Evolutionary conservation across 208 protist species (phyloP).

Genomic region (Leishmania amazonensis): DNA sequence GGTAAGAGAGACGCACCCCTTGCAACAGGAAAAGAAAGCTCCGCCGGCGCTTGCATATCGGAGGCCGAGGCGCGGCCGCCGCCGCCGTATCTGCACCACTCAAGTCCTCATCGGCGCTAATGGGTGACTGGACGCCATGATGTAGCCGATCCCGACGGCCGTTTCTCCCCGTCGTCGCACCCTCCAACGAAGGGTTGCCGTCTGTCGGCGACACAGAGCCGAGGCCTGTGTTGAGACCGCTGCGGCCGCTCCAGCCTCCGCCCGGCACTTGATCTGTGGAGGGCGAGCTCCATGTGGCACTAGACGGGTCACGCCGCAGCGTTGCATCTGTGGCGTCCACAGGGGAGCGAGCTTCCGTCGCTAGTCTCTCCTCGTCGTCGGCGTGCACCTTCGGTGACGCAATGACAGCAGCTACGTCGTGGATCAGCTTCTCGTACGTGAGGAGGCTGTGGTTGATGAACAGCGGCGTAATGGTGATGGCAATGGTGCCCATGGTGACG

Average conservation of each 20-base stretch:
- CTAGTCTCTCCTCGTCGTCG: not conserved
- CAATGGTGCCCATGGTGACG: conserved; percentile 73
- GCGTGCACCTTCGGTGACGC: conserved; percentile 21
- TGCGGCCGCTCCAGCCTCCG: conserved; percentile 1
- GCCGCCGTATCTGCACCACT: not conserved
- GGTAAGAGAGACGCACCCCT: conserved; percentile 70
- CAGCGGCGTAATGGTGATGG: conserved; percentile 71
- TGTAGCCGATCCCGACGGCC: no score
- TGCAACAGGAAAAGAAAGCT: conserved; percentile 74
- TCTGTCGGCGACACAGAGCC: not conserved
- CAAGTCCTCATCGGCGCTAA: not conserved
- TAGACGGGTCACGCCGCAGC: conserved; percentile 5
- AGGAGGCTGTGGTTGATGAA: conserved; percentile 83
- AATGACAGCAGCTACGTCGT: conserved; percentile 41
- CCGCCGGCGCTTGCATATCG: conserved; percentile 11
- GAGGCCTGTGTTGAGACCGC: not conserved
- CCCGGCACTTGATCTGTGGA: not conserved
- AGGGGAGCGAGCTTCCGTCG: not conserved
- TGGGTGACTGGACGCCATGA: not conserved
- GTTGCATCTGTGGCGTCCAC: not conserved
- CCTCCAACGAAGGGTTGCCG: not conserved
- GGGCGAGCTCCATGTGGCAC: not conserved
- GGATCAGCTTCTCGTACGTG: conserved; percentile 60
- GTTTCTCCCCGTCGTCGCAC: not conserved
- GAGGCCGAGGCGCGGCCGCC: not conserved